A percentile compares a stretch with the other conserved stretches of the same genome.
These are phyloP conservation scores for Stropharia rugosoannulata DNA, from an alignment of 768 basidiomycete species.

Conservation along the genomic window DNA sequence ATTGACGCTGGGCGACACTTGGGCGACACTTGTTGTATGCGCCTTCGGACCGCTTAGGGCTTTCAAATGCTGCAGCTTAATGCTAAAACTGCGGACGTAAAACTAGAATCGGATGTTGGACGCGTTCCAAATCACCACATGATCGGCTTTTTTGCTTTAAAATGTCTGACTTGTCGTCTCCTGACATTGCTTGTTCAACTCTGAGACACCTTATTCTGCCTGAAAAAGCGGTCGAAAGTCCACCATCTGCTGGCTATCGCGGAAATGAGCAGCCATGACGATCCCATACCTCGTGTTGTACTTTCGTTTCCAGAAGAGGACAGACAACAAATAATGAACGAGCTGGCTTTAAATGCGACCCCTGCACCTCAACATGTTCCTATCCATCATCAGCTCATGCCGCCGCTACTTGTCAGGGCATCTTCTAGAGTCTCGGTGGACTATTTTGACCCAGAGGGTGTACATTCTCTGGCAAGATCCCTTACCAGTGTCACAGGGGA, in stretches of 20 bases:
- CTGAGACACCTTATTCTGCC: not conserved
- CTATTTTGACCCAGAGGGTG: conserved; percentile 55
- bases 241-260: too few species aligned
- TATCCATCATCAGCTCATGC: not conserved
- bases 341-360: not conserved
- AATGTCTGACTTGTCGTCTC: too few species aligned
- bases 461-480: conserved; percentile 36
- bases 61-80: too few species aligned
- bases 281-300: not conserved
- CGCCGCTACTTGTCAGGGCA: not conserved
- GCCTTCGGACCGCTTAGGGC: too few species aligned
- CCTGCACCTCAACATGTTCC: not conserved
- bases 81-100: too few species aligned
- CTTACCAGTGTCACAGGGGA: conserved; percentile 25
- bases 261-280: not conserved
- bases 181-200: too few species aligned
- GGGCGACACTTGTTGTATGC: too few species aligned
- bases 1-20: too few species aligned
- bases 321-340: not conserved
- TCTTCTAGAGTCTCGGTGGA: conserved; percentile 39
- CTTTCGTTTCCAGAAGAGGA: not conserved
- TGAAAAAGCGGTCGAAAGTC: too few species aligned
- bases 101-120: too few species aligned
- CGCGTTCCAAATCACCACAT: too few species aligned
- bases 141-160: too few species aligned